Evolutionary conservation across 208 protist species (phyloP), one percentile per base, ranked within the genome.

Genomic region (Trypanosoma rangeli): DNA sequence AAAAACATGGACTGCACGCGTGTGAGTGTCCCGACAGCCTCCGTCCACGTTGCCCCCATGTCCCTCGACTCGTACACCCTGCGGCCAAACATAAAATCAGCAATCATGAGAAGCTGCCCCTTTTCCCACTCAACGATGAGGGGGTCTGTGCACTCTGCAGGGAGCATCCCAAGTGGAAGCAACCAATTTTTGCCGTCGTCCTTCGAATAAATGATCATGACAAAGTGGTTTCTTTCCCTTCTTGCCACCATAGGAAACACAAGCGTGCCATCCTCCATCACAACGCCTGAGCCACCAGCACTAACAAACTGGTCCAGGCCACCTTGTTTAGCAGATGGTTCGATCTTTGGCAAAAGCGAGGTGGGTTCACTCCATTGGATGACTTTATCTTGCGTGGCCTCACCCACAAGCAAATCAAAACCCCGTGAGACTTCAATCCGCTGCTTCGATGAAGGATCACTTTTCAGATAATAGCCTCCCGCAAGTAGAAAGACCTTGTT

Each of bases 11-110:
- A 9, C 46, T 16, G 13, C 46, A 50, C 46, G 20, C 46, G 8
- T 50, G 20, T 3, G 20, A 50, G 46, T 50, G 12, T 50, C 8
- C 24, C 52, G 8, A 33, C 5, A 49, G 64, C 49, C n/a, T 69
- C 64, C 29, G 24, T 68, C 63, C 63, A 68, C 31, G 49, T 57
- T 24, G 24, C 5, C n/a, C 63, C 63, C 63, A 68, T 60, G 28
- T 69, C 64, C 16, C n/a, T 26, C 4, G 64, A 60, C 35, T 57
- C 35, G 33, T 50, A 69, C 18, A 69, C 52, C 22, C 60, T 69
- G 31, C 31, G 48, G 4, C 4, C 10, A 15, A 8, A 7, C 20
- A 29, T 39, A 28, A n/a, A 37, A 3, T 31, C 31, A 49, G n/a
- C 37, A 18, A 35, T 57, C 24, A 69, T 39, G n/a, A 69, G 12